Evolutionary conservation across 768 basidiomycete species (phyloP).

Genomic region (Xanthoconium purpureum): DNA sequence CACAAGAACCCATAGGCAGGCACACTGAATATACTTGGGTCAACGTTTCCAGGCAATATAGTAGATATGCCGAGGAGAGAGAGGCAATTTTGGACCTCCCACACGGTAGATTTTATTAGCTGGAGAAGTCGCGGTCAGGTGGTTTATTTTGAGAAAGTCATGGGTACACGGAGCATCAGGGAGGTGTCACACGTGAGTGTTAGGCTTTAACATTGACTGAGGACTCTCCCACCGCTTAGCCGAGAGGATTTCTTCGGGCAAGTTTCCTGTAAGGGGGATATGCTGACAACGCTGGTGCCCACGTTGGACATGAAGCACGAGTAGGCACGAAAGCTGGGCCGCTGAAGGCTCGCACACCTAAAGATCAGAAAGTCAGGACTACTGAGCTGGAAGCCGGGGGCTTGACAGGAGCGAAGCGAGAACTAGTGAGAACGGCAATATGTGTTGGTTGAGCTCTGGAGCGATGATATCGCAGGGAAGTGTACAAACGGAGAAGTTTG

Average conservation of each 20-base stretch:
- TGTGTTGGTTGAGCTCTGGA: conserved; percentile 11
- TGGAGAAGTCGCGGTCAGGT: background rate
- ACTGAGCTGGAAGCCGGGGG: conserved; percentile 4
- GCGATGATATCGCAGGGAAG: conserved; percentile 31
- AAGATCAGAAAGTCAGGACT: conserved; percentile 1
- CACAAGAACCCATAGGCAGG: conserved; percentile 1
- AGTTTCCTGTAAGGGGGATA: background rate
- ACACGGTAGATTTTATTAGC: background rate
- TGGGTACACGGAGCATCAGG: background rate
- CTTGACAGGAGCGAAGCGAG: conserved; percentile 18
- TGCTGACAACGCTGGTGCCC: background rate
- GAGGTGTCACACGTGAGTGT: conserved; percentile 3
- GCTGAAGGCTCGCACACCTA: background rate
- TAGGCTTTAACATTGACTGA: conserved; percentile 16
- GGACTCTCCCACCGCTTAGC: conserved; percentile 20
- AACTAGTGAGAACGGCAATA: conserved; percentile 9
- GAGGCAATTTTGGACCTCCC: background rate
- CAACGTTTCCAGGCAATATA: background rate
- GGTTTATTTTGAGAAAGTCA: background rate
- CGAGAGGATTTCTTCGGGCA: conserved; percentile 4
- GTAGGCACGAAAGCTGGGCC: background rate
- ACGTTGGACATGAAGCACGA: background rate
- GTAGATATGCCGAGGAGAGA: background rate
- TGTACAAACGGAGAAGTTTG: conserved; percentile 20
- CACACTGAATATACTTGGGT: background rate